phyloP scores from a whole-genome alignment of 768 basidiomycete genomes.

The Mycena belliarum region DNA sequence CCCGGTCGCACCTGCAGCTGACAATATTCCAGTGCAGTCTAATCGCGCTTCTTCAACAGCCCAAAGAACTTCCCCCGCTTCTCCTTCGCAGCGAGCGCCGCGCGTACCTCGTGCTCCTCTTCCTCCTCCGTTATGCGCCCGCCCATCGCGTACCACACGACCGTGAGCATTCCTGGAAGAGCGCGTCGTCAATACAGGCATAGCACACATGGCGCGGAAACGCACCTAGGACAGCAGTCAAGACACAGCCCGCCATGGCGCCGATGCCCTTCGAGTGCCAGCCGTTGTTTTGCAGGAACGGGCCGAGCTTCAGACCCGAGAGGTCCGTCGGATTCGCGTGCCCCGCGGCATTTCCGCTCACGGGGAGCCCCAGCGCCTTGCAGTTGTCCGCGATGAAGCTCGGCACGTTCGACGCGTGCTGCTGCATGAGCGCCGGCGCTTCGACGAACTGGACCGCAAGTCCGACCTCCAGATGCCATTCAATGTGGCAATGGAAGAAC shows the following conservation, averaged over 20 bases:
- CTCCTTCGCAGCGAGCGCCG: slow-evolving; percentile 58
- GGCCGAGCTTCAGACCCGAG: slow-evolving; percentile 61
- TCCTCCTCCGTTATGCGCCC: slow-evolving; percentile 75
- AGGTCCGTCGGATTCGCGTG: slow-evolving; percentile 69
- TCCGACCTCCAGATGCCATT: slow-evolving; percentile 85
- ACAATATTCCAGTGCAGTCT: not conserved
- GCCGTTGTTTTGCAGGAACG: slow-evolving; percentile 70
- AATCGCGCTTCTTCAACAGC: slow-evolving; percentile 20
- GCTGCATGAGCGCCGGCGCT: slow-evolving; percentile 73
- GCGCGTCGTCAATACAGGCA: not conserved
- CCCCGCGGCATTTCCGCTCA: slow-evolving; percentile 88
- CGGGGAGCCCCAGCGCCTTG: slow-evolving; percentile 52
- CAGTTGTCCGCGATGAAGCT: slow-evolving; percentile 73
- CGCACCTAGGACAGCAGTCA: slow-evolving; percentile 70
- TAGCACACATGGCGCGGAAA: not conserved
- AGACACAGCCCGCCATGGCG: slow-evolving; percentile 79
- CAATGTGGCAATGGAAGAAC: slow-evolving; percentile 85
- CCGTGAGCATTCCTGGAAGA: slow-evolving; percentile 59
- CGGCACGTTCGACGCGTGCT: slow-evolving; percentile 51
- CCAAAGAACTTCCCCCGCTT: slow-evolving; percentile 50
- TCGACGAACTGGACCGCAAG: slow-evolving; percentile 85
- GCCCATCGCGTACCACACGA: slow-evolving; percentile 88
- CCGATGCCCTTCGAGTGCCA: slow-evolving; percentile 75
- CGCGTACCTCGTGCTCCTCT: slow-evolving; percentile 69
- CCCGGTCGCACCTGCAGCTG: not conserved